Evolutionary conservation across 768 basidiomycete genomes (phyloP), one percentile per base, ranked within the genome.

Genomic region (Suillus paluster): DNA sequence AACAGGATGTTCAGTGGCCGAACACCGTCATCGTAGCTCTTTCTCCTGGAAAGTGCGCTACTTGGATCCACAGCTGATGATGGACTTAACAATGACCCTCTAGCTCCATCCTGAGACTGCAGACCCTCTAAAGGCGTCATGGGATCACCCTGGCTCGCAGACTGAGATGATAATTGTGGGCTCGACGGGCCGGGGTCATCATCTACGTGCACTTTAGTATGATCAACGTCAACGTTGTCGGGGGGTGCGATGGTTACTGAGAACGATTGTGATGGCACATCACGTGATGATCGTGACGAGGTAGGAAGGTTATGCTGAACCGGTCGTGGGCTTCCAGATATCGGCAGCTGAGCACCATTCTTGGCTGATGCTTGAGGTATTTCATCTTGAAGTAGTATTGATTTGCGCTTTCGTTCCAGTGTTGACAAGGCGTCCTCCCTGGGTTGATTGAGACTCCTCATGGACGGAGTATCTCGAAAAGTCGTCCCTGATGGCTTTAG

Each of bases 191-290:
- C 46, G 25, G 9, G 10, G 17, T 39, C 25, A 30, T 59, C 50
- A 23, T 61, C 54, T n/a, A 46, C 42, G 52, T 68, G n/a, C 5
- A 55, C 52, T 44, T 65, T 57, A 4, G 10, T 25, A 45, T 36
- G 59, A 10, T 65, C 64, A 45, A 49, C 44, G 61, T 55, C 52
- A 41, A 46, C 60, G 1, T 54, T 30, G 14, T 75, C 76, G 39
- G 81, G 79, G 49, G 81, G 78, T 5, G 80, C 79, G 58, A 82
- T 68, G n/a, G 77, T 82, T 25, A 83, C 76, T 44, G 80, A 75
- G 55, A 80, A 73, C 12, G 79, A 73, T 46, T 75, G 79, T 2
- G 75, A 72, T 27, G 71, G 70, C 34, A 71, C 63, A 55, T 67
- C 61, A 30, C 70, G 53, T n/a, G 70, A 66, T 15, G 72, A 63